phyloP scores from a whole-genome alignment of 2,329 filamentous ascomycete genomes.

The Penicillium sp. region DNA sequence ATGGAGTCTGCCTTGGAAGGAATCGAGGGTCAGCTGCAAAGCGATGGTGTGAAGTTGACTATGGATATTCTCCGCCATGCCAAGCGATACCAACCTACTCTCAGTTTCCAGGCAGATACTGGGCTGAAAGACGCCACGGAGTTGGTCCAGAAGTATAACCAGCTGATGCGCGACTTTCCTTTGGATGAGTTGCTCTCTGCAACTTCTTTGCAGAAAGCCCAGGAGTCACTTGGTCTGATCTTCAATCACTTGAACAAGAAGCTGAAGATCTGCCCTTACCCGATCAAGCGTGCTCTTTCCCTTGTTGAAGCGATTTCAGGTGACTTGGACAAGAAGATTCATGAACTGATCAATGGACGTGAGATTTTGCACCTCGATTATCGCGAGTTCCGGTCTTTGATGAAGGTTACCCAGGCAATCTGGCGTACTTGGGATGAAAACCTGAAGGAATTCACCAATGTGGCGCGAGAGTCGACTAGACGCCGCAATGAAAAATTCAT shows the following conservation, averaged over 20 bases:
- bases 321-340: constrained; percentile 83
- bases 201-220: constrained; percentile 81
- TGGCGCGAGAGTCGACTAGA: constrained; percentile 90
- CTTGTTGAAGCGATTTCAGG: constrained; percentile 97
- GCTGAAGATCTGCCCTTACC: constrained; percentile 92
- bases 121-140: constrained; percentile 95
- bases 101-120: constrained; percentile 95
- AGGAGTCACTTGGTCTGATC: constrained; percentile 84
- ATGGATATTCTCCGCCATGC: constrained; percentile 94
- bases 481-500: constrained; percentile 97
- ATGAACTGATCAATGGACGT: constrained; percentile 79
- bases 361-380: constrained; percentile 91
- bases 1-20: constrained; percentile 93
- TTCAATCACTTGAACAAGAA: constrained; percentile 98
- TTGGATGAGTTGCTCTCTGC: constrained; percentile 92
- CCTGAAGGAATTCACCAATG: constrained; percentile 95
- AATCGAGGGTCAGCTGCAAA: constrained; percentile 83
- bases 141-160: constrained; percentile 96
- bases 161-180: constrained; percentile 97
- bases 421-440: constrained; percentile 95
- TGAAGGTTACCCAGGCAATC: constrained; percentile 79
- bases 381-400: constrained; percentile 80
- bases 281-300: constrained; percentile 83
- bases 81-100: constrained; percentile 95
- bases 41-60: constrained; percentile 85